Base-by-base conservation (phyloP, 805 yeast genomes). In the Starmerella scarabaei region DNA sequence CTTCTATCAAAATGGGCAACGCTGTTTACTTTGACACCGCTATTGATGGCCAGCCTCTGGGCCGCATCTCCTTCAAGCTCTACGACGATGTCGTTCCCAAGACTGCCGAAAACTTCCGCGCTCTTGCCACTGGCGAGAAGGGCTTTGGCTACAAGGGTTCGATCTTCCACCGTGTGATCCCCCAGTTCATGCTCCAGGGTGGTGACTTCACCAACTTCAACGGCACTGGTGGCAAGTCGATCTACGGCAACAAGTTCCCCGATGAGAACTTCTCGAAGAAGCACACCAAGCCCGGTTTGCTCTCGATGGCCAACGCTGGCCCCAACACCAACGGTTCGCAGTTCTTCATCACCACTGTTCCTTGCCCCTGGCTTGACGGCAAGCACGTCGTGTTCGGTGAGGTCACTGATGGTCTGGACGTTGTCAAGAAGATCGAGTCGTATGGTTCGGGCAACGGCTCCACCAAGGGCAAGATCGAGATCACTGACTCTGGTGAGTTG, bases 281-380 rank as follows among this genome's bases (percentile, higher is more conserved):
- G 59, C 96, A 88, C 72, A 67, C 69, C 68, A 69, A 75, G 64
- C 76, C 93, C 71, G 72, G 85, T 73, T 67, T 80, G 65, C 64
- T 83, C 58, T 82, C 94, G 48, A 88, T 88, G 96, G 96, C 96
- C 63, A 88, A 88, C 63, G 93, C 96, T 50, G 96, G 96, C 55
- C 94, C 93, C 65, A 82, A 84, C 77, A 83, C 96, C 68, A 88
- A 88, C 69, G 96, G 96, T 43, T 85, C 95, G 41, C 97, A 86
- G 69, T 86, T 86, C 68, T 86, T 88, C 74, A 80, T 84, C 68
- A 84, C 95, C 63, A 84, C 94, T 43, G 86, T 81, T 40, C 70
- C 78, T 52, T 69, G 79, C 57, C 80, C 91, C 45, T 82, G 91
- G 88, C 73, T 86, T 63, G 93, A 85, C 58, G 94, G 94, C 49